Evolutionary conservation across 371 early-diverging fungal genomes (phyloP).

Genomic region (Lichtheimia ramosa): DNA sequence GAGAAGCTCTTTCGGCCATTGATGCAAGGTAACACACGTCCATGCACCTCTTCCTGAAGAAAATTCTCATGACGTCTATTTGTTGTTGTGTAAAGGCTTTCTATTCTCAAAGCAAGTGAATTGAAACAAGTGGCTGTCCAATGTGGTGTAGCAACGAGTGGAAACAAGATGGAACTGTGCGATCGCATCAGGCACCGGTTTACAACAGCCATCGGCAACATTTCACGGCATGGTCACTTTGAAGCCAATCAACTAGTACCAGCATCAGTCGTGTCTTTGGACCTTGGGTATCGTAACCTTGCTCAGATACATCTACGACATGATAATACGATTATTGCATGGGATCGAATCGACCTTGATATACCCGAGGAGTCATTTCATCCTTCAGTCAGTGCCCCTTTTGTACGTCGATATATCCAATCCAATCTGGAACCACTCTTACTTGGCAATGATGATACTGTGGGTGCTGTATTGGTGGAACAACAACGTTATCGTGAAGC

Average conservation of each 20-base stretch:
- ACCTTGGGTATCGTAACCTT: slow-evolving; percentile 72
- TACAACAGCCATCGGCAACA: background rate
- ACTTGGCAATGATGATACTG: slow-evolving; percentile 1
- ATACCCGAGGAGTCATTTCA: slow-evolving; percentile 24
- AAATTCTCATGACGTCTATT: too few species aligned
- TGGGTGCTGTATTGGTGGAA: slow-evolving; percentile 44
- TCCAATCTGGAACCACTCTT: slow-evolving; percentile 9
- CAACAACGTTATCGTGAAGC: slow-evolving; percentile 48
- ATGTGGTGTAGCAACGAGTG: slow-evolving; percentile 17
- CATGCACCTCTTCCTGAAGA: too few species aligned
- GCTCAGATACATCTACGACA: slow-evolving; percentile 56
- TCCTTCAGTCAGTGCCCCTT: slow-evolving; percentile 30
- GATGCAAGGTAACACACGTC: too few species aligned
- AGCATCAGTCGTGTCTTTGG: slow-evolving; percentile 62
- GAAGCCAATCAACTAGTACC: slow-evolving; percentile 14
- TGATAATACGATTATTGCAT: slow-evolving; percentile 35
- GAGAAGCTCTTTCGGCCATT: too few species aligned
- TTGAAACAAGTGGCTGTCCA: slow-evolving; percentile 17
- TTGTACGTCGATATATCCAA: slow-evolving; percentile 25
- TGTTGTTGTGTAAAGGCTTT: too few species aligned
- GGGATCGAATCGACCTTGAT: slow-evolving; percentile 45
- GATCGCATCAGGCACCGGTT: slow-evolving; percentile 17
- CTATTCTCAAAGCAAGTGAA: slow-evolving; percentile 9
- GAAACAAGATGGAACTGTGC: slow-evolving; percentile 21
- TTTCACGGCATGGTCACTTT: background rate